Evolutionary conservation across 1,284 basidiomycete genomes (phyloP).

Genomic region (Golubevia pallescens): DNA sequence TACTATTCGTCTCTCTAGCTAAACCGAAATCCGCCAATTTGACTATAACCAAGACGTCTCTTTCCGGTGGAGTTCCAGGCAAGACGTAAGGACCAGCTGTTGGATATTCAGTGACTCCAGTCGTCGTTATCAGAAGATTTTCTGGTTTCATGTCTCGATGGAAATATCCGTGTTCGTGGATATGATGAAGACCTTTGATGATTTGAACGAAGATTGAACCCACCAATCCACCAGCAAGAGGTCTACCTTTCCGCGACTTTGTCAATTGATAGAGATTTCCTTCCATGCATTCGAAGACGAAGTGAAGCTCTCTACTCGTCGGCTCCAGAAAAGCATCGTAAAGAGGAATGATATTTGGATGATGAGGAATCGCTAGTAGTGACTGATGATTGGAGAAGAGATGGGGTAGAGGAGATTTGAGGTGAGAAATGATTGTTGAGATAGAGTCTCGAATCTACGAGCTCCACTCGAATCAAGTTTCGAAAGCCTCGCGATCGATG

Average conservation of each 20-base stretch:
- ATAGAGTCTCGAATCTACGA: too few species aligned
- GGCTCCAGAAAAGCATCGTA: conserved; percentile 98
- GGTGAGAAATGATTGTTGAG: too few species aligned
- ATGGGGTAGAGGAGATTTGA: conserved; percentile 1
- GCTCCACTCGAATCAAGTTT: too few species aligned
- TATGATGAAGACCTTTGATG: conserved; percentile 86
- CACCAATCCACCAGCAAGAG: conserved; percentile 91
- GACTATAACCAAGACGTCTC: conserved; percentile 94
- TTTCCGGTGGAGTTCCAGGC: conserved; percentile 69
- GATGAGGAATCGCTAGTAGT: conserved; percentile 87
- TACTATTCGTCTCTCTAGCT: conserved; percentile 84
- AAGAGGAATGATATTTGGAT: conserved; percentile 96
- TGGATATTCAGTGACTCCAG: conserved; percentile 92
- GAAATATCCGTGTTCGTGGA: conserved; percentile 91
- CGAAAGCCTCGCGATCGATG: too few species aligned
- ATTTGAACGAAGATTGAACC: conserved; percentile 95
- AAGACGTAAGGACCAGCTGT: conserved; percentile 30
- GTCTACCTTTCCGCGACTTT: conserved; percentile 90
- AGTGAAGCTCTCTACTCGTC: conserved; percentile 91
- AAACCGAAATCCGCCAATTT: conserved; percentile 99
- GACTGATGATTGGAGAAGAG: conserved; percentile 71
- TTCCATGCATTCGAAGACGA: conserved; percentile 99
- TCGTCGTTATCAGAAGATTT: conserved; percentile 99
- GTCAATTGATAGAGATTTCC: conserved; percentile 99
- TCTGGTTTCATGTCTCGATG: conserved; percentile 99